Percentiles rank a stretch among this genome's conserved stretches.
Conservation (phyloP, 352 stramenopile species). For the Blastocystis sp. region DNA sequence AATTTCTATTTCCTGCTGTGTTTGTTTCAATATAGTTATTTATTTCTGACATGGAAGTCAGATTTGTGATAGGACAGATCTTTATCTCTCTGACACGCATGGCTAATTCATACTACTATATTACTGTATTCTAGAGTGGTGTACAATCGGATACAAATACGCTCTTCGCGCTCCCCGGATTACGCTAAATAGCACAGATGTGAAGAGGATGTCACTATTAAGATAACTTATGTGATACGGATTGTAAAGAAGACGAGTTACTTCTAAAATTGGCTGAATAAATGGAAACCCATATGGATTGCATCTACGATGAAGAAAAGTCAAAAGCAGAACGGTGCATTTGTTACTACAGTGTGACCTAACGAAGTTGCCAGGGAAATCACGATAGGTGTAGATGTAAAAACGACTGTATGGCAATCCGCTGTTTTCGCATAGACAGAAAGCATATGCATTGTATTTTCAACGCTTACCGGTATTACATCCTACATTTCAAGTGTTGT, state of each 20-base stretch:
- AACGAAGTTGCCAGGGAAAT: neutral
- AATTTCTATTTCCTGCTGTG: neutral
- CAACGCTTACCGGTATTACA: neutral
- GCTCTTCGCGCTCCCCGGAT: neutral
- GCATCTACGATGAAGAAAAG: neutral
- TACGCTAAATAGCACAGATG: neutral
- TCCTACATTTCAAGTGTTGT: neutral
- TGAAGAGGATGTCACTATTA: constrained; percentile 45
- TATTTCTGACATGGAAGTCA: neutral
- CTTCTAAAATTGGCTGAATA: neutral
- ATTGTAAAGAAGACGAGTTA: neutral
- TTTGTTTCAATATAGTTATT: neutral
- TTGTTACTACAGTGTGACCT: constrained; percentile 19
- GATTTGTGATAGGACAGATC: neutral
- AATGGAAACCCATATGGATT: constrained; percentile 10
- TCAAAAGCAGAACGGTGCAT: neutral
- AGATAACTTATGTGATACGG: neutral
- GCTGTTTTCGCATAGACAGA: neutral
- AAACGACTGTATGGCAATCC: neutral
- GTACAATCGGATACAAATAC: neutral
- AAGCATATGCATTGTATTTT: constrained; percentile 22
- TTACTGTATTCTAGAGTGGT: neutral
- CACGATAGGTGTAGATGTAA: neutral
- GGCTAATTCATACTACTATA: neutral
- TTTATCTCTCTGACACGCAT: neutral